Evolutionary conservation across 352 stramenopile genomes (phyloP).

Genomic region (Phytophthora niederhauseri): DNA sequence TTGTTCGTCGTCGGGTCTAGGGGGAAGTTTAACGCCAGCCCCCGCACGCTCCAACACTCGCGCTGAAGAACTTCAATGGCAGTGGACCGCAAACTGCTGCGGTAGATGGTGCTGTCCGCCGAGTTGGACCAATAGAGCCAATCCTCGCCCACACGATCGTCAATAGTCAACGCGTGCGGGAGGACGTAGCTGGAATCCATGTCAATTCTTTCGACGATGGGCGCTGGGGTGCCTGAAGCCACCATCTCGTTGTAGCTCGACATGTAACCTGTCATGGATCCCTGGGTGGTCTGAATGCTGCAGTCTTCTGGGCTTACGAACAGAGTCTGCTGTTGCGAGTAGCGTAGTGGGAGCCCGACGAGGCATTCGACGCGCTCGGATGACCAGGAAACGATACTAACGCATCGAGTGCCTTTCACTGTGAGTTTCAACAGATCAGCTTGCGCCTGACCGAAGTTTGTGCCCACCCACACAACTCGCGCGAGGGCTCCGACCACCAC

Average conservation of each 20-base stretch:
- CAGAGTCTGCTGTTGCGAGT: constrained; percentile 16
- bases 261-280: constrained; percentile 51
- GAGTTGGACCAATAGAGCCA: constrained; percentile 83
- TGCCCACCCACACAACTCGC: constrained; percentile 53
- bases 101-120: constrained; percentile 64
- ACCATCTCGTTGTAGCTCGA: constrained; percentile 60
- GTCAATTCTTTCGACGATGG: constrained; percentile 58
- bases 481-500: constrained; percentile 51
- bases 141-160: constrained; percentile 34
- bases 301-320: constrained; percentile 50
- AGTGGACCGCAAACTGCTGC: constrained; percentile 51
- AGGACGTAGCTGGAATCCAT: constrained; percentile 40
- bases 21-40: constrained; percentile 34
- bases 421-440: constrained; percentile 44
- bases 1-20: neutral
- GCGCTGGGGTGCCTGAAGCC: constrained; percentile 45
- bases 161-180: constrained; percentile 56
- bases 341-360: constrained; percentile 45
- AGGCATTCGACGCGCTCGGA: constrained; percentile 61
- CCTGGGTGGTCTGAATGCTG: constrained; percentile 51
- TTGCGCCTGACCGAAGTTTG: constrained; percentile 52
- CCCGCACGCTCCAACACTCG: constrained; percentile 57
- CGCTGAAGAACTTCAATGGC: constrained; percentile 50
- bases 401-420: constrained; percentile 47
- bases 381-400: constrained; percentile 50